Evolutionary conservation across 768 basidiomycete genomes (phyloP).

Genomic region (Psilocybe subaeruginosa): DNA sequence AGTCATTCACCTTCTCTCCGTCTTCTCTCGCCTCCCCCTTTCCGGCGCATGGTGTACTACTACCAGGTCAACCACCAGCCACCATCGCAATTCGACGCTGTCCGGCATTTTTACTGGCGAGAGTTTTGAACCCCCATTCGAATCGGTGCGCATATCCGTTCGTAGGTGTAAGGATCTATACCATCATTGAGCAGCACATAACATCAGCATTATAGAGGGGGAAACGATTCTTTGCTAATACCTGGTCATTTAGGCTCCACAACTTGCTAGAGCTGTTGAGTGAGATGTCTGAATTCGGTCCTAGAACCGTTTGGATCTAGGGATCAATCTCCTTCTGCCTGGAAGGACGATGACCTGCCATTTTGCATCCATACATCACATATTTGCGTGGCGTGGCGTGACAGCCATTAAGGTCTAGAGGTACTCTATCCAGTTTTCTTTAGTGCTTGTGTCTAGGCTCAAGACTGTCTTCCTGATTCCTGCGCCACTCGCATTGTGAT

Average conservation of each 20-base stretch:
- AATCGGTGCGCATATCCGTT: background rate
- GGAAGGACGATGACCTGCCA: no score
- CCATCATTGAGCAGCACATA: background rate
- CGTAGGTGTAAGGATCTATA: background rate
- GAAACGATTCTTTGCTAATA: background rate
- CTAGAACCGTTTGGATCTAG: background rate
- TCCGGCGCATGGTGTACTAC: background rate
- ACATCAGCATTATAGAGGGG: background rate
- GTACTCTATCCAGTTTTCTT: no score
- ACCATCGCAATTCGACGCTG: background rate
- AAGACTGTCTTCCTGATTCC: no score
- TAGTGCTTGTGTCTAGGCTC: no score
- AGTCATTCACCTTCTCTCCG: background rate
- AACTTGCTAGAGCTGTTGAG: background rate
- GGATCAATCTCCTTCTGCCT: no score
- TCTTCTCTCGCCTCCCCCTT: background rate
- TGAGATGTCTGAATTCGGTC: background rate
- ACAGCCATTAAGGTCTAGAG: no score
- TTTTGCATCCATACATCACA: no score
- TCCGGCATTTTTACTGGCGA: background rate
- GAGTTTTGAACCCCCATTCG: background rate
- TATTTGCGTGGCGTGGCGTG: no score
- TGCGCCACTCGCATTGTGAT: no score
- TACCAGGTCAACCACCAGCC: background rate
- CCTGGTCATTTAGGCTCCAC: background rate